Conservation (phyloP, 2,329 filamentous ascomycete genomes). For the Pseudocercospora vitis region DNA sequence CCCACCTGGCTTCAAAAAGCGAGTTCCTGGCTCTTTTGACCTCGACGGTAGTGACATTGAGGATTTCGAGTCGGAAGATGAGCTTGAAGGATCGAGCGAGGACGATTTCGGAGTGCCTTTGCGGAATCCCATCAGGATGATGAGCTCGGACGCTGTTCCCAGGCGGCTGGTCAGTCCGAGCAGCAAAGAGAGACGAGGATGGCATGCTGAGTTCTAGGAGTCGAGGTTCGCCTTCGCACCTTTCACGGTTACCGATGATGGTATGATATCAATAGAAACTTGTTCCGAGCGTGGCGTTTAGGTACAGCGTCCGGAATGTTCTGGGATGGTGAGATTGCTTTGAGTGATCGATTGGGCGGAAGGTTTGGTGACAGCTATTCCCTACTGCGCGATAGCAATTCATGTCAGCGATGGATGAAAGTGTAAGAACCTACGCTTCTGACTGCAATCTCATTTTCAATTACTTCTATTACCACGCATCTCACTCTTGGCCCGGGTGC, state of each 20-base stretch:
- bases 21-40: conserved; percentile 61
- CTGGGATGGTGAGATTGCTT: no score
- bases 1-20: conserved; percentile 44
- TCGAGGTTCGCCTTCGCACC: neutral
- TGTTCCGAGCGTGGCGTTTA: conserved; percentile 7
- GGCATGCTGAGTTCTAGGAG: conserved; percentile 3
- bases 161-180: conserved; percentile 6
- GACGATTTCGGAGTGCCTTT: conserved; percentile 59
- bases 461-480: no score
- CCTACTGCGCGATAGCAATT: no score
- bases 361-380: no score
- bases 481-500: no score
- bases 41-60: conserved; percentile 58
- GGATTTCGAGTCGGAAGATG: conserved; percentile 25
- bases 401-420: no score
- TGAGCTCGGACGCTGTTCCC: conserved; percentile 19
- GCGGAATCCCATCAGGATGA: conserved; percentile 33
- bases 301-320: no score
- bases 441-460: no score
- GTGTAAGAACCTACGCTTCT: no score
- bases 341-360: no score
- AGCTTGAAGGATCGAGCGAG: conserved; percentile 40
- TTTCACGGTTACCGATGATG: neutral
- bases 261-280: conserved; percentile 6
- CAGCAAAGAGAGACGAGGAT: conserved; percentile 17